Percentiles rank a stretch among this genome's conserved stretches.
These are phyloP conservation scores for Boletus fagicola DNA, from an alignment of 768 basidiomycete species.

Conservation along the genomic window DNA sequence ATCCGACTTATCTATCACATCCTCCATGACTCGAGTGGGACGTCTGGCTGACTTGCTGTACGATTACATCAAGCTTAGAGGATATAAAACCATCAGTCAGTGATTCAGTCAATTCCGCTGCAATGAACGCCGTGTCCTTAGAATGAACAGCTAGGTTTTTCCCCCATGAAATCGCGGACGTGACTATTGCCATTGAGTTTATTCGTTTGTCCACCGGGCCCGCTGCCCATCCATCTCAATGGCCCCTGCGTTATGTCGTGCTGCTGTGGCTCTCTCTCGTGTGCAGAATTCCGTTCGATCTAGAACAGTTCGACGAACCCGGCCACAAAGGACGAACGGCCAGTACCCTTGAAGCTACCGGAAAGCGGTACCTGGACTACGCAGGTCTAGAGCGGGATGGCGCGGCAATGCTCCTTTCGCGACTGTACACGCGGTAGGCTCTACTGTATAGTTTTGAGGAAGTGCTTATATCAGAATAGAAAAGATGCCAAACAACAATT, in stretches of 20 bases:
- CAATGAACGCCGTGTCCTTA: conserved; percentile 16
- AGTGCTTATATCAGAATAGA: conserved; percentile 35
- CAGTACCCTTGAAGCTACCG: conserved; percentile 52
- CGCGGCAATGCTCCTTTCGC: conserved; percentile 76
- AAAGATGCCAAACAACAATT: conserved; percentile 57
- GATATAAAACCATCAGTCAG: conserved; percentile 89
- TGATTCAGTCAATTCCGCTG: conserved; percentile 17
- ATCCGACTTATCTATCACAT: conserved; percentile 21
- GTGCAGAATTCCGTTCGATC: conserved; percentile 89
- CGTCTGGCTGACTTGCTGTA: conserved; percentile 68
- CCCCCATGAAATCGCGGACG: conserved; percentile 85
- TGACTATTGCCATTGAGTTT: conserved; percentile 70
- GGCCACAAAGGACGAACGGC: conserved; percentile 55
- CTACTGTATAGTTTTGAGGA: neutral
- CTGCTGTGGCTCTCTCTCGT: conserved; percentile 94
- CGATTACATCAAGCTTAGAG: conserved; percentile 80
- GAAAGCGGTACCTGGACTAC: conserved; percentile 54
- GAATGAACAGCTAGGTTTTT: conserved; percentile 76
- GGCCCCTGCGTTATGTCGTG: conserved; percentile 81
- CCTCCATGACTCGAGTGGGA: conserved; percentile 42
- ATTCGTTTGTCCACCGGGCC: conserved; percentile 49
- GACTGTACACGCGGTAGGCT: conserved; percentile 74
- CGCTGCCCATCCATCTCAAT: conserved; percentile 46
- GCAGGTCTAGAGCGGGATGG: conserved; percentile 86
- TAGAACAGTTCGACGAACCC: conserved; percentile 77